Evolutionary conservation across 306 rosid species (phyloP).

Genomic region (Rosa rugosa): DNA sequence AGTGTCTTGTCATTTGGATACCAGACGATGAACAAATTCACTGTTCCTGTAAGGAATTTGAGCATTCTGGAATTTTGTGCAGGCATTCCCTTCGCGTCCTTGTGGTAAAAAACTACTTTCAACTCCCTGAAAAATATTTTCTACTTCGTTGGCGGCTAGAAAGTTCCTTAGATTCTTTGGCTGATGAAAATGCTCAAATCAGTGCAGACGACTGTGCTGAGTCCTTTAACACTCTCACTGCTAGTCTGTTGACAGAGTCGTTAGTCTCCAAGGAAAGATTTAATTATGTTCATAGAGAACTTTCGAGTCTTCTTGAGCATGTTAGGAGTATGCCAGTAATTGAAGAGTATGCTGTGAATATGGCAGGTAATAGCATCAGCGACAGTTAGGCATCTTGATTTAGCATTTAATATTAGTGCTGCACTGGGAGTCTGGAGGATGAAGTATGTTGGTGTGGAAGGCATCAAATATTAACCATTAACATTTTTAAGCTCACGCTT

Average conservation of each 20-base stretch:
- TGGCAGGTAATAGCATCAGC: slow-evolving; percentile 33
- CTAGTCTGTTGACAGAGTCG: slow-evolving; percentile 52
- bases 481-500: slow-evolving; percentile 14
- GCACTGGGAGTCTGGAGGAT: background rate
- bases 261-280: slow-evolving; percentile 46
- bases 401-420: slow-evolving; percentile 13
- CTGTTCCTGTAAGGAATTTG: slow-evolving; percentile 69
- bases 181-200: slow-evolving; percentile 29
- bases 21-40: slow-evolving; percentile 50
- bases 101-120: slow-evolving; percentile 49
- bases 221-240: slow-evolving; percentile 48
- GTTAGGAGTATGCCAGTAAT: slow-evolving; percentile 48
- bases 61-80: slow-evolving; percentile 63
- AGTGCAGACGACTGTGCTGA: slow-evolving; percentile 38
- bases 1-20: slow-evolving; percentile 51
- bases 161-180: slow-evolving; percentile 33
- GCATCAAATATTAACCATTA: background rate
- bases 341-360: slow-evolving; percentile 41
- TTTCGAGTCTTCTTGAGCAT: slow-evolving; percentile 51
- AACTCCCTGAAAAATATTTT: slow-evolving; percentile 57
- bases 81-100: slow-evolving; percentile 61
- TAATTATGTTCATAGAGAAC: slow-evolving; percentile 45
- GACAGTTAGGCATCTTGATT: slow-evolving; percentile 23
- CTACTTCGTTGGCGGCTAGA: slow-evolving; percentile 55
- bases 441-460: slow-evolving; percentile 14